Conservation (phyloP, 2,329 filamentous ascomycete genomes). For the Apiospora sp. region DNA sequence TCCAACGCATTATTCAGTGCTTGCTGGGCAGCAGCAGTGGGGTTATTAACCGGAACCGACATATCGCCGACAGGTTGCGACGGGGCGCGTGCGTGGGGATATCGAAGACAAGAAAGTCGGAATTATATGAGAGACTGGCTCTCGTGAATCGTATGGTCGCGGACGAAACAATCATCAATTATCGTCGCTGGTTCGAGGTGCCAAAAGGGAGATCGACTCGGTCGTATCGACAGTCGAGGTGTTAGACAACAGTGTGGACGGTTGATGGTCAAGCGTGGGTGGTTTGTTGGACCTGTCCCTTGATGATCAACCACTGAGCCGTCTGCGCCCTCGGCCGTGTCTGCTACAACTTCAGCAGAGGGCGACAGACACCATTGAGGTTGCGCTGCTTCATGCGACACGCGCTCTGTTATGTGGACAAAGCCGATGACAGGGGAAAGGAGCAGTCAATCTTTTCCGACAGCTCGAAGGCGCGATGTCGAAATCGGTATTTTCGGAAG, state of each 20-base stretch:
- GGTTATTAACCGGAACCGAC: slow-evolving; percentile 16
- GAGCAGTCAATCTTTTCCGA: neutral
- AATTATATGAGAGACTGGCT: slow-evolving; percentile 7
- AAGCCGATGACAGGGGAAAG: neutral
- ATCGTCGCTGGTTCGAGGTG: neutral
- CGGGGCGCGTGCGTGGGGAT: neutral
- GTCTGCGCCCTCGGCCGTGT: slow-evolving; percentile 38
- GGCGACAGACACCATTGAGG: slow-evolving; percentile 36
- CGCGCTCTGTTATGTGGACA: neutral
- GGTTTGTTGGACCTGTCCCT: neutral
- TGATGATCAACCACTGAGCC: slow-evolving; percentile 24
- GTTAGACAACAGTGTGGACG: neutral
- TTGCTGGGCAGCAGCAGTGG: slow-evolving; percentile 10
- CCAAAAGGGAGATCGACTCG: neutral
- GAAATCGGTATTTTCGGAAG: neutral
- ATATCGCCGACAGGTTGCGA: neutral
- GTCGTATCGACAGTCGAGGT: slow-evolving; percentile 3
- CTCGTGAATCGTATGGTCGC: neutral
- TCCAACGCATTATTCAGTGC: slow-evolving; percentile 54
- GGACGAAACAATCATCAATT: slow-evolving; percentile 5
- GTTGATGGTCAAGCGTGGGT: neutral
- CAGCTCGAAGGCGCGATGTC: neutral
- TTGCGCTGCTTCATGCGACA: slow-evolving; percentile 23
- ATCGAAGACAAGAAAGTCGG: neutral
- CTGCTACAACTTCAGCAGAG: slow-evolving; percentile 41